phyloP scores from a whole-genome alignment of 257 asterid genomes.

The Marsdenia floribunda region DNA sequence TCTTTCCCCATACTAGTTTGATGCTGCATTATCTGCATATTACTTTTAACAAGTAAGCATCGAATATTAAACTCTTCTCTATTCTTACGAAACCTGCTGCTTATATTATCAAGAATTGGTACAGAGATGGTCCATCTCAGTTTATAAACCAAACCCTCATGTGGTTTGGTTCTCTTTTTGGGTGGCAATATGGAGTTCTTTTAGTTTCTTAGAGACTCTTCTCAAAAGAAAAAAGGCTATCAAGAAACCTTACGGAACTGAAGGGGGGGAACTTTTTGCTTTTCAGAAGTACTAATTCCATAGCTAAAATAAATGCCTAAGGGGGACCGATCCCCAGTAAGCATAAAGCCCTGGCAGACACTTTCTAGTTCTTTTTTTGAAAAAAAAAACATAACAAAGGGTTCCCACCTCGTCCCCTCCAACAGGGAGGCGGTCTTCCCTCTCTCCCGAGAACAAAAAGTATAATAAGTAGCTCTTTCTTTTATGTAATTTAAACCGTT shows the following conservation, averaged over 20 bases:
- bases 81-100: background rate
- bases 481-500: background rate
- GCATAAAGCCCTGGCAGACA: constrained; percentile 1
- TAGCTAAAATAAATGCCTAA: background rate
- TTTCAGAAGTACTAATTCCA: background rate
- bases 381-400: background rate
- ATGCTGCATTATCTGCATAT: background rate
- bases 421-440: background rate
- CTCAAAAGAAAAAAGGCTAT: background rate
- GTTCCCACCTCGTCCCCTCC: background rate
- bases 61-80: background rate
- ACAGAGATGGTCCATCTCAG: background rate
- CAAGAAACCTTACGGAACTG: background rate
- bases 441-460: background rate
- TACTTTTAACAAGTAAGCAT: no score
- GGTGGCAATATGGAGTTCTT: background rate
- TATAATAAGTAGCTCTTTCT: background rate
- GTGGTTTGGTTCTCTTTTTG: background rate
- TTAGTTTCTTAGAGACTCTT: background rate
- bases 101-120: background rate
- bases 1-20: background rate
- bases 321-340: background rate
- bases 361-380: background rate
- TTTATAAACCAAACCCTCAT: background rate
- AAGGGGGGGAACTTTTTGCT: background rate